Evolutionary conservation across 1,284 basidiomycete genomes (phyloP).

Genomic region (Heterobasidion irregulare): DNA sequence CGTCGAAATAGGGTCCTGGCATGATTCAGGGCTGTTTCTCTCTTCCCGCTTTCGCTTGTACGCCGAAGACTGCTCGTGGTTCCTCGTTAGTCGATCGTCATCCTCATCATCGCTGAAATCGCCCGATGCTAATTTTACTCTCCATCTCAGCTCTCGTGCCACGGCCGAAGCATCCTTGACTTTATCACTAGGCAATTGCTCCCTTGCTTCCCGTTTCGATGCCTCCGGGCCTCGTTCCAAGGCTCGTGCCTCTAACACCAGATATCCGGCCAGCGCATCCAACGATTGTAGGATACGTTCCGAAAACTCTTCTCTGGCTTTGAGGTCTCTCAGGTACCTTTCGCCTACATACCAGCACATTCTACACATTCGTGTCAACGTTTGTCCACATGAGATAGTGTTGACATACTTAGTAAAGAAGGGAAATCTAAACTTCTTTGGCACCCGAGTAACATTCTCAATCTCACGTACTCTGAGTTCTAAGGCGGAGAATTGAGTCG

Average conservation of each 20-base stretch:
- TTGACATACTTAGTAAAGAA: conserved; percentile 63
- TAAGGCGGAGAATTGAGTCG: conserved; percentile 18
- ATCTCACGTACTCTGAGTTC: conserved; percentile 86
- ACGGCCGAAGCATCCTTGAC: conserved; percentile 72
- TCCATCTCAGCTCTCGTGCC: conserved; percentile 79
- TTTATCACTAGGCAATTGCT: conserved; percentile 74
- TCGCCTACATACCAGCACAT: conserved; percentile 88
- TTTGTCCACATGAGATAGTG: neutral
- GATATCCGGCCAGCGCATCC: conserved; percentile 62
- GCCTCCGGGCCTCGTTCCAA: conserved; percentile 59
- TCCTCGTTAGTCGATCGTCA: conserved; percentile 17
- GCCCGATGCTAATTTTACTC: conserved; percentile 58
- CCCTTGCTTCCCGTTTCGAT: conserved; percentile 62
- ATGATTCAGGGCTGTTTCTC: conserved; percentile 18
- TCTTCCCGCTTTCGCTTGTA: conserved; percentile 49
- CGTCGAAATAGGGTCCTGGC: conserved; percentile 13
- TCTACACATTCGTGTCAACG: conserved; percentile 28
- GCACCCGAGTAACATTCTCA: conserved; percentile 88
- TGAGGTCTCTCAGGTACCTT: conserved; percentile 67
- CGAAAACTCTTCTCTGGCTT: conserved; percentile 50
- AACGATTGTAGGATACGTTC: conserved; percentile 68
- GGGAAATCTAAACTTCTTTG: conserved; percentile 92
- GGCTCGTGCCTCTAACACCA: conserved; percentile 67
- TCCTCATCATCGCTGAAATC: conserved; percentile 65
- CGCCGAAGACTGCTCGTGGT: conserved; percentile 16